A percentile compares a stretch with the other conserved stretches of the same genome.
Conservation (phyloP, 306 rosid genomes). For the Ziziphus jujuba region DNA sequence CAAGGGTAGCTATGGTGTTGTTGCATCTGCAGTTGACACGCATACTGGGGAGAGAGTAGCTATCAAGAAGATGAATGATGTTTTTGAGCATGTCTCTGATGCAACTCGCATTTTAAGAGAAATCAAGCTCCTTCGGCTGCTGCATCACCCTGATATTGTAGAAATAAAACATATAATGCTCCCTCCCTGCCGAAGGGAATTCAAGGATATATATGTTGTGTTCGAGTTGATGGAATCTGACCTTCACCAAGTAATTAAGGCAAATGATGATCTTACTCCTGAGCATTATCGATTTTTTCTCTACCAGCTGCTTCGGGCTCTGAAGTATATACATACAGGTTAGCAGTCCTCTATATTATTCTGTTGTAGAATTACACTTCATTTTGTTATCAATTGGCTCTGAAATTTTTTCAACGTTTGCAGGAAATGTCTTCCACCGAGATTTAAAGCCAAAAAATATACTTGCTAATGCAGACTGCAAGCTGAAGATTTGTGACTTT, state of each 20-base stretch:
- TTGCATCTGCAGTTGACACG: conserved; percentile 68
- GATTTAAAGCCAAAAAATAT: conserved; percentile 75
- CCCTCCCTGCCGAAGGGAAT: conserved; percentile 64
- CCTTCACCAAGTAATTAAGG: conserved; percentile 62
- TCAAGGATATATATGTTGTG: conserved; percentile 62
- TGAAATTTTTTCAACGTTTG: conserved; percentile 13
- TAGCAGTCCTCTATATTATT: conserved; percentile 14
- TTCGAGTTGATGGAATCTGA: conserved; percentile 78
- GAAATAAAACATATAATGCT: conserved; percentile 69
- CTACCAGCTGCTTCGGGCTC: conserved; percentile 72
- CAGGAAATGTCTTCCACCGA: conserved; percentile 64
- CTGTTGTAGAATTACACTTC: background rate
- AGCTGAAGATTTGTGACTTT: conserved; percentile 68
- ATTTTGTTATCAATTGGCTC: background rate
- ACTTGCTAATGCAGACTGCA: conserved; percentile 77
- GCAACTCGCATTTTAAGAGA: conserved; percentile 65
- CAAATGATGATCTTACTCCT: conserved; percentile 61
- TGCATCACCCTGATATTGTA: conserved; percentile 67
- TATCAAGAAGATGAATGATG: conserved; percentile 63
- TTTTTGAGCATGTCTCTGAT: conserved; percentile 66
- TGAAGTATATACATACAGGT: conserved; percentile 74
- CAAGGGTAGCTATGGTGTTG: conserved; percentile 74
- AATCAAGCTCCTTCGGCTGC: conserved; percentile 64
- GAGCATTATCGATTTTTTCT: conserved; percentile 60
- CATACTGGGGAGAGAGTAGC: conserved; percentile 67